These are phyloP conservation scores for Diaporthe sp. DNA, from an alignment of 2,329 filamentous ascomycete species.

Conservation along the genomic window DNA sequence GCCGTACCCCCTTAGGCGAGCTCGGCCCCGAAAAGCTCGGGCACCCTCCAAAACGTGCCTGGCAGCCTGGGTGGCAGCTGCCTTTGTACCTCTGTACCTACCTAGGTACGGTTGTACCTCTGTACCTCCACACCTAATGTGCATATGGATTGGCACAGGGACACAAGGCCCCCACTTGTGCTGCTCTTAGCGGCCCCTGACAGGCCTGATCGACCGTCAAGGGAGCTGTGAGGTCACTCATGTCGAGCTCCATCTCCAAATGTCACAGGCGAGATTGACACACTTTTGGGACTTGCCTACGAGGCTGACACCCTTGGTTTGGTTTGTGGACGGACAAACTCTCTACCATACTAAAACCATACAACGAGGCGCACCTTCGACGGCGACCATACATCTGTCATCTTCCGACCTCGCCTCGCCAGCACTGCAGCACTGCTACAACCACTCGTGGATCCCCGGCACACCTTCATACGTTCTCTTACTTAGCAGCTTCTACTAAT, in stretches of 20 bases:
- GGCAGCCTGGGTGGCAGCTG: background rate
- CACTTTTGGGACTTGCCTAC: background rate
- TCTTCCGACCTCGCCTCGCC: background rate
- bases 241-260: conserved; percentile 28
- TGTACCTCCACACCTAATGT: background rate
- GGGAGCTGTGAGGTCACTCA: conserved; percentile 23
- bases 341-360: background rate
- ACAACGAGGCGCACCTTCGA: background rate
- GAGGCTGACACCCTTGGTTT: background rate
- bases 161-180: background rate
- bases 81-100: background rate
- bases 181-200: conserved; percentile 7
- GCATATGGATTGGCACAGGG: background rate
- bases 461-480: background rate
- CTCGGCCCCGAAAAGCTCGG: conserved; percentile 25
- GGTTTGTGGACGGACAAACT: conserved; percentile 4
- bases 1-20: conserved; percentile 7
- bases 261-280: conserved; percentile 26
- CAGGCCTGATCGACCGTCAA: conserved; percentile 16
- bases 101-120: too few relatives aligned
- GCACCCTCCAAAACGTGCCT: background rate
- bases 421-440: background rate
- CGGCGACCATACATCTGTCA: background rate
- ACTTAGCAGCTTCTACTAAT: background rate
- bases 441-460: background rate